A percentile compares a stretch with the other conserved stretches of the same genome.
Conservation (phyloP, 2,329 filamentous ascomycete genomes). For the Rhinocladiella mackenziei region DNA sequence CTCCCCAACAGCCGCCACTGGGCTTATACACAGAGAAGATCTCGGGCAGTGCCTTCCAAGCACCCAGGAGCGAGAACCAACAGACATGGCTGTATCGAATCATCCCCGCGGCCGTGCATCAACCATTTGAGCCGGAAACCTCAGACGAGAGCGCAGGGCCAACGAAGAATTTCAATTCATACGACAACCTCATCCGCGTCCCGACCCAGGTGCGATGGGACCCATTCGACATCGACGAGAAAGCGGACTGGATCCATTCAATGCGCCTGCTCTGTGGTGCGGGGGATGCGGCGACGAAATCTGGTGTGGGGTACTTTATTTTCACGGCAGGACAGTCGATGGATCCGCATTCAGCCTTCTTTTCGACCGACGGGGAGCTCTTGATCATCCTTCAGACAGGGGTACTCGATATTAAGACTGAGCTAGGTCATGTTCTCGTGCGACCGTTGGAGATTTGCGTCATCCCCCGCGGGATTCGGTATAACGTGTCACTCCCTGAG, state of each 20-base stretch:
- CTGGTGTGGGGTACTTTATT: conserved; percentile 54
- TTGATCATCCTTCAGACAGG: conserved; percentile 64
- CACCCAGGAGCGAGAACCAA: conserved; percentile 63
- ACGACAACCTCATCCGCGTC: no score
- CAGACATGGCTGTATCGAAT: conserved; percentile 71
- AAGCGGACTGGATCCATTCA: conserved; percentile 68
- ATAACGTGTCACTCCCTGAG: conserved; percentile 53
- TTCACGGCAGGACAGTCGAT: conserved; percentile 55
- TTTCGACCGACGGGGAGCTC: conserved; percentile 63
- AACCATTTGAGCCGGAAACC: conserved; percentile 44
- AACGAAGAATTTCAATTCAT: conserved; percentile 51
- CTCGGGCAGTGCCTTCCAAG: conserved; percentile 67
- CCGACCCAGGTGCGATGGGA: conserved; percentile 80
- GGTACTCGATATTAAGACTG: conserved; percentile 62
- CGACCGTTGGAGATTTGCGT: conserved; percentile 63
- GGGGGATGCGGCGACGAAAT: conserved; percentile 54
- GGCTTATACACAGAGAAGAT: conserved; percentile 80
- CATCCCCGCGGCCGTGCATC: conserved; percentile 59
- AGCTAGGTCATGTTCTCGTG: conserved; percentile 61
- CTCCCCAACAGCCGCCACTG: conserved; percentile 71
- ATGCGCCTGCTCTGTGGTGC: no score
- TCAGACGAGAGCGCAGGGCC: conserved; percentile 42
- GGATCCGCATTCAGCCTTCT: conserved; percentile 54
- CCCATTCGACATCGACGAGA: conserved; percentile 64
- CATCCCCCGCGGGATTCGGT: conserved; percentile 62